Evolutionary conservation across 2,329 filamentous ascomycete genomes (phyloP), one percentile per base, ranked within the genome.

Genomic region (Taxawa tesnikishii): DNA sequence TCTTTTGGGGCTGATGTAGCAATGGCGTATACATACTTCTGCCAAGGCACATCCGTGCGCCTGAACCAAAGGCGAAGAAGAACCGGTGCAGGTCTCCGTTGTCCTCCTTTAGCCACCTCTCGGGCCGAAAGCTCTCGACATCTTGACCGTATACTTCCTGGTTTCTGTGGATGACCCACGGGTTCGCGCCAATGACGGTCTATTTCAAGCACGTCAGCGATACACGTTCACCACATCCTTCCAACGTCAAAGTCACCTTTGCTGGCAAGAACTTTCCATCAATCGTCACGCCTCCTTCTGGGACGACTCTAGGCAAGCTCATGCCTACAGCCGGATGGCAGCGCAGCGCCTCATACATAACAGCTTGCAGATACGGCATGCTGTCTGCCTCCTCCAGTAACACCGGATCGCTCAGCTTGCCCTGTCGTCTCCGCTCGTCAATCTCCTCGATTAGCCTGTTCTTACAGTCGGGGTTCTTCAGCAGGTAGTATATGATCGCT

Each of bases 311-410:
- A n/a, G 54, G 54, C 3, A 65, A 42, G 4, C 45, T 47, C 26
- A 57, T 45, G 1, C 61, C 60, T 1, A 58, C 53, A 1, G 61
- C 54, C 4, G 60, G 60, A 39, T 63, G 58, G 11, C 54, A 44
- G 4, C 62, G 51, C 4, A 63, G 41, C 0, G 58, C 49, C 39
- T 66, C 61, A 32, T 60, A 55, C 39, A 65, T 59, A 11, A 61
- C 51, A 10, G 59, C 59, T 32, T 59, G 53, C 3, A 64, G 48
- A 40, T 61, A 64, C 0, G 57, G 51, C 41, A 57, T 46, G 7
- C 45, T 42, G n/a, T 51, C 43, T 3, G 53, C 49, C 37, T 58
- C 51, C 17, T 36, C 35, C 11, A 51, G 36, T 4, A 42, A 46
- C 2, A 54, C 44, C 3, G 47, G 45, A 33, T 49, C 39, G 29